Evolutionary conservation across 2,329 filamentous ascomycete species (phyloP).

Genomic region (Zymoseptoria pseudotritici): DNA sequence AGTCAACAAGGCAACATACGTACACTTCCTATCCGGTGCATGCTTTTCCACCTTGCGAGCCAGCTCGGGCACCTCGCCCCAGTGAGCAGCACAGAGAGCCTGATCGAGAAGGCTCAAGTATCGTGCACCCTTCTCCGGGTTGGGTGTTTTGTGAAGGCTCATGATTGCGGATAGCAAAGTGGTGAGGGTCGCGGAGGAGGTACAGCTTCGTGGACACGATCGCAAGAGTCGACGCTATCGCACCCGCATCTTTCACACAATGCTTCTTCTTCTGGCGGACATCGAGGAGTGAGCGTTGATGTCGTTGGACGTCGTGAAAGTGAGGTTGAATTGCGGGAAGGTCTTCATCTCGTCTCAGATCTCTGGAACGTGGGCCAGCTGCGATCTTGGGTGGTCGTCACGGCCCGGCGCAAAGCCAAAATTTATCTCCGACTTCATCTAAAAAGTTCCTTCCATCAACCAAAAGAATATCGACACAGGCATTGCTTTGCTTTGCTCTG

Average conservation of each 20-base stretch:
- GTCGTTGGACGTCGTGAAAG: background rate
- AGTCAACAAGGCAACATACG: conserved; percentile 21
- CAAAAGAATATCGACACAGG: background rate
- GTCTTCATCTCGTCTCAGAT: background rate
- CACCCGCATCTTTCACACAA: conserved; percentile 8
- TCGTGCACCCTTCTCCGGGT: conserved; percentile 59
- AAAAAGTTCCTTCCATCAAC: background rate
- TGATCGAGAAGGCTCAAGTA: conserved; percentile 79
- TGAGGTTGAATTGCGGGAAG: background rate
- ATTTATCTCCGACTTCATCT: background rate
- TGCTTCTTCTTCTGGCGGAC: background rate
- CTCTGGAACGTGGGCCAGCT: background rate
- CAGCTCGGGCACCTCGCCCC: conserved; percentile 79
- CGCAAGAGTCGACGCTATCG: conserved; percentile 10
- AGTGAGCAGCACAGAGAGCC: conserved; percentile 80
- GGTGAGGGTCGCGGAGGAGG: background rate
- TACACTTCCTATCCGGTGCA: conserved; percentile 78
- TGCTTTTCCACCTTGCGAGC: conserved; percentile 93
- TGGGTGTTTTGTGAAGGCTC: conserved; percentile 20
- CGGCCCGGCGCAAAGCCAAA: background rate
- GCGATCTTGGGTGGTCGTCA: background rate
- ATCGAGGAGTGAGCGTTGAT: background rate
- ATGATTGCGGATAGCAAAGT: conserved; percentile 11
- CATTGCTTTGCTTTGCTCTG: background rate
- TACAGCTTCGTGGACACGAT: conserved; percentile 3